These are phyloP conservation scores for Mycena crocata DNA, from an alignment of 768 basidiomycete species.

Conservation along the genomic window DNA sequence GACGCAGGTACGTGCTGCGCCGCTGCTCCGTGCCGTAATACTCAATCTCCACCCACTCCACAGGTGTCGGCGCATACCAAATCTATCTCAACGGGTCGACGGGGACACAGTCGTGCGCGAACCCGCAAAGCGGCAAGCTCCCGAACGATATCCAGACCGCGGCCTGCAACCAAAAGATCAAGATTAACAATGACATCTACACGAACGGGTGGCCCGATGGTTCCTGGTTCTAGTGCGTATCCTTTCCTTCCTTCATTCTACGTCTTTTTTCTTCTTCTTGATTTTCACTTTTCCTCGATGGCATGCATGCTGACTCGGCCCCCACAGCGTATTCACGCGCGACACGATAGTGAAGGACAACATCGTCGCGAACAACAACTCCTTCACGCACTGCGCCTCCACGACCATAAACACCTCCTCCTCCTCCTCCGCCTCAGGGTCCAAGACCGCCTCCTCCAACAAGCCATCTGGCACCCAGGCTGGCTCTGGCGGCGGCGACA, in stretches of 20 bases:
- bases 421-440: conserved; percentile 46
- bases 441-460: conserved; percentile 54
- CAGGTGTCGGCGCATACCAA: conserved; percentile 32
- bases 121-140: conserved; percentile 15
- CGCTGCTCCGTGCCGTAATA: neutral
- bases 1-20: conserved; percentile 20
- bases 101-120: conserved; percentile 2
- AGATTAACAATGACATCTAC: conserved; percentile 33
- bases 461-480: conserved; percentile 44
- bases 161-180: conserved; percentile 37
- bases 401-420: conserved; percentile 38
- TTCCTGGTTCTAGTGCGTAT: conserved; percentile 33
- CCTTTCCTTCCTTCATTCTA: neutral
- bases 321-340: conserved; percentile 26
- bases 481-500: neutral
- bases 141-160: conserved; percentile 35
- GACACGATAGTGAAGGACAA: conserved; percentile 32
- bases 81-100: conserved; percentile 25
- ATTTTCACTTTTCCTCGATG: neutral
- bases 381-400: conserved; percentile 33
- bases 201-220: conserved; percentile 28
- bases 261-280: neutral
- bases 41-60: no score
- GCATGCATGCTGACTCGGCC: no score
- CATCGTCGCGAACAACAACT: conserved; percentile 31